Evolutionary conservation across 2,329 filamentous ascomycete species (phyloP), one percentile per base, ranked within the genome.

Genomic region (Beauveria scarabaeidicola): DNA sequence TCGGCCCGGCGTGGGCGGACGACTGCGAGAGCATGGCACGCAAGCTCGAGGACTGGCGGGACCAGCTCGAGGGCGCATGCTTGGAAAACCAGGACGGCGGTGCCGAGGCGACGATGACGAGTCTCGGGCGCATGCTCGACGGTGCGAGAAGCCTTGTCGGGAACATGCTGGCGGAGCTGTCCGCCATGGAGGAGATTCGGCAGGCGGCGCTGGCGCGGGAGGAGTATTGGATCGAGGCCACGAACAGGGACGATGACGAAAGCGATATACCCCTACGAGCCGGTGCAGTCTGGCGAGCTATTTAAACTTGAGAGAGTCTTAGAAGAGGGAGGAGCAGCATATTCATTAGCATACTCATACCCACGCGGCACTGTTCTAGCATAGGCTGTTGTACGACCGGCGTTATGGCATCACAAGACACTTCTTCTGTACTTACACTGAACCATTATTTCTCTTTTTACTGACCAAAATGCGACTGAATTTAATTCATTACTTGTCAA

Each of bases 91-190:
- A 50, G 23, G 21, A 44, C 43, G 63, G 68, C 60, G 29, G 67
- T 43, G 59, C 19, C 15, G 15, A 23, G 9, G 43, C 3, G 43
- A 11, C 21, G 19, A 69, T 17, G 32, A 67, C 66, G 63, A 81
- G 76, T 61, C 66, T 87, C 58, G 72, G 67, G 23, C 69, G 73
- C 29, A 76, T 84, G 64, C 68, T 87, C 43, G 70, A 69, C 7
- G 77, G 74, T 2, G 82, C 78, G 59, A 69, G 74, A 23, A 67
- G 66, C 17, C 69, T 88, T 48, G 76, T 87, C 13, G 67, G 73
- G 52, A 81, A 78, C 40, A 88, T 88, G 84, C 69, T 85, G 48
- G 74, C 73, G n/a, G 86, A 88, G 73, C 72, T 89, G 63, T 70
- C 70, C n/a, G 62, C 79, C 61, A 88, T 89, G 85, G 77, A 77